phyloP scores from a whole-genome alignment of 2,329 filamentous ascomycete species.

The Fusarium brevicatenulatum region DNA sequence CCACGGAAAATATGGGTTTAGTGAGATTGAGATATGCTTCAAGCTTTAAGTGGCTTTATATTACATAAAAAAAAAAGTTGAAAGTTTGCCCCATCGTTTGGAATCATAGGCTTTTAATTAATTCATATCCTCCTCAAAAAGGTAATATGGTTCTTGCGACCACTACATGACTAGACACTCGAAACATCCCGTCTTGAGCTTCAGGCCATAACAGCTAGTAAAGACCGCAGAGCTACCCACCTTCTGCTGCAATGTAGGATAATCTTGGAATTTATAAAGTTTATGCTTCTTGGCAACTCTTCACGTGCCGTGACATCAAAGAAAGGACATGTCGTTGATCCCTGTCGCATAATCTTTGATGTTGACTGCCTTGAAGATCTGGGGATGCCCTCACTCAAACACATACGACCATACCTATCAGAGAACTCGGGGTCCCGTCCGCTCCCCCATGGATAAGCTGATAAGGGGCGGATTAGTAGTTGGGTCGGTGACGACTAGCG shows the following conservation, averaged over 20 bases:
- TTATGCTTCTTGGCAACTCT: not conserved
- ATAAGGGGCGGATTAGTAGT: not conserved
- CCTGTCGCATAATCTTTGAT: not conserved
- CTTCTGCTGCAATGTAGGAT: not conserved
- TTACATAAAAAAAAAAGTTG: not conserved
- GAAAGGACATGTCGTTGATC: not conserved
- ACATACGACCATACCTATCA: not conserved
- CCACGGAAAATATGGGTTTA: not conserved
- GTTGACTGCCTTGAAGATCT: not conserved
- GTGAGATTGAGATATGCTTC: not conserved
- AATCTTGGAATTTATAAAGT: not conserved
- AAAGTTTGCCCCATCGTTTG: no score
- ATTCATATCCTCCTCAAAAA: not conserved
- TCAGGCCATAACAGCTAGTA: not conserved
- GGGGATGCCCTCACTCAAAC: not conserved
- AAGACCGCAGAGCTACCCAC: not conserved
- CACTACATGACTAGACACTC: not conserved
- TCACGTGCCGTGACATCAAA: not conserved
- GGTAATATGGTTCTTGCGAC: not conserved
- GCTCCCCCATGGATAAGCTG: not conserved
- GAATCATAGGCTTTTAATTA: not conserved
- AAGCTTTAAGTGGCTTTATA: no score
- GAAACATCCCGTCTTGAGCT: not conserved
- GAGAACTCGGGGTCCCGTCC: not conserved
- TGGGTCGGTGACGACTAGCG: not conserved